These are phyloP conservation scores for Adansonia digitata DNA, from an alignment of 345 rosid genomes.

Conservation along the genomic window DNA sequence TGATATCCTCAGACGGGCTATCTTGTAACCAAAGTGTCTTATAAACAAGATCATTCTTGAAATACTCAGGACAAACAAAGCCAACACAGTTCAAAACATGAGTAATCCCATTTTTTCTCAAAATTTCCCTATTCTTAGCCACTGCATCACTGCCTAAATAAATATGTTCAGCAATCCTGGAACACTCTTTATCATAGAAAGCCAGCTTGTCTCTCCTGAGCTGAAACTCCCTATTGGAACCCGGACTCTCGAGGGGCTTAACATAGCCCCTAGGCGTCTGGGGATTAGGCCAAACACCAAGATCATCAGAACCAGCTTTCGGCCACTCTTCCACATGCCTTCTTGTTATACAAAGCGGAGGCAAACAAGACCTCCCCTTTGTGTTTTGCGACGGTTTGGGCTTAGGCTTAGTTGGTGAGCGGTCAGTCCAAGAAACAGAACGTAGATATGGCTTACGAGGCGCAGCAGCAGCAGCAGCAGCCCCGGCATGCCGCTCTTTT, in stretches of 20 bases:
- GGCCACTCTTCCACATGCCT: constrained; percentile 67
- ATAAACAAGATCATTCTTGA: constrained; percentile 66
- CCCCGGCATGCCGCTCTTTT: constrained; percentile 27
- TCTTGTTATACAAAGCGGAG: constrained; percentile 53
- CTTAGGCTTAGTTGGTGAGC: constrained; percentile 44
- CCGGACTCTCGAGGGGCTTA: constrained; percentile 22
- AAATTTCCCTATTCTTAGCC: constrained; percentile 56
- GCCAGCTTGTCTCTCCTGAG: constrained; percentile 66
- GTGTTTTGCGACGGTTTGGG: constrained; percentile 37
- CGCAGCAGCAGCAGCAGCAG: not conserved
- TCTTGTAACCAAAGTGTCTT: constrained; percentile 76
- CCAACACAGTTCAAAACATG: constrained; percentile 74
- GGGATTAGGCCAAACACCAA: constrained; percentile 69
- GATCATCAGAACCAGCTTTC: constrained; percentile 63
- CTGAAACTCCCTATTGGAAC: constrained; percentile 43
- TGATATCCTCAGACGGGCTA: constrained; percentile 65
- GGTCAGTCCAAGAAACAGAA: constrained; percentile 65
- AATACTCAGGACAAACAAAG: constrained; percentile 69
- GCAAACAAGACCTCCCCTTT: constrained; percentile 47
- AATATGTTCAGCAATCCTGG: constrained; percentile 61
- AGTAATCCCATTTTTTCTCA: constrained; percentile 63
- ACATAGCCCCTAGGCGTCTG: constrained; percentile 55
- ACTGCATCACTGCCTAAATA: constrained; percentile 70
- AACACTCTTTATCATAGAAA: constrained; percentile 63
- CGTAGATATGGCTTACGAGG: constrained; percentile 44